Percentiles rank a stretch among this genome's conserved stretches.
Conservation (phyloP, 164 flowering plant species). For the Litsea cubeba region DNA sequence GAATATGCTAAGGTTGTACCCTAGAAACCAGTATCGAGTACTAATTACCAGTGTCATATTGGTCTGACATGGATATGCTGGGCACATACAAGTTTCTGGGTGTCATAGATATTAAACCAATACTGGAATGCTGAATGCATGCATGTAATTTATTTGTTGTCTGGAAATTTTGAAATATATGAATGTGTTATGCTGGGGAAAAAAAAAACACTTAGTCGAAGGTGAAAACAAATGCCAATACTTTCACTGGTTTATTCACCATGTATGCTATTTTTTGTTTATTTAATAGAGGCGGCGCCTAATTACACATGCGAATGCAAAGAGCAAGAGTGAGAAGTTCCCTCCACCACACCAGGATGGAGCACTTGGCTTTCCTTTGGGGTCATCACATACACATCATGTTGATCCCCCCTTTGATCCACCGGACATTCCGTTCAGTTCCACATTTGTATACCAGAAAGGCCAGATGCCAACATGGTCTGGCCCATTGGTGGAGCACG, state of each 20-base stretch:
- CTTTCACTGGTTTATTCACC: too few relatives aligned
- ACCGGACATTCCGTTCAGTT: conserved; percentile 69
- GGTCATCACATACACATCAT: conserved; percentile 41
- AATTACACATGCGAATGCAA: conserved; percentile 86
- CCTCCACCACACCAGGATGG: conserved; percentile 99
- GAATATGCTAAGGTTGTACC: too few relatives aligned
- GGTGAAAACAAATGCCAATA: too few relatives aligned
- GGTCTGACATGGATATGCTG: background rate
- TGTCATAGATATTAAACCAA: background rate
- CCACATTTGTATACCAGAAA: conserved; percentile 65
- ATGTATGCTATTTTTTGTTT: background rate
- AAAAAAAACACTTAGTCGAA: too few relatives aligned
- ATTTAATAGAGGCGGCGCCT: conserved; percentile 75
- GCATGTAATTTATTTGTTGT: background rate
- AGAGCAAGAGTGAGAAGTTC: conserved; percentile 95
- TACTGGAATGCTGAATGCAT: background rate
- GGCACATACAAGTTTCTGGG: background rate
- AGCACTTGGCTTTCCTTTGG: conserved; percentile 74
- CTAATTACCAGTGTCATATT: too few relatives aligned
- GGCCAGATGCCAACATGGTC: conserved; percentile 81
- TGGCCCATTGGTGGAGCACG: conserved; percentile 67
- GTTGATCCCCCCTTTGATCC: conserved; percentile 69
- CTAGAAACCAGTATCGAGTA: too few relatives aligned
- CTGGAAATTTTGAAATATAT: background rate
- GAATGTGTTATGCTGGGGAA: background rate